Evolutionary conservation across 169 alveolate genomes (phyloP).

Genomic region (Blepharisma undulans): DNA sequence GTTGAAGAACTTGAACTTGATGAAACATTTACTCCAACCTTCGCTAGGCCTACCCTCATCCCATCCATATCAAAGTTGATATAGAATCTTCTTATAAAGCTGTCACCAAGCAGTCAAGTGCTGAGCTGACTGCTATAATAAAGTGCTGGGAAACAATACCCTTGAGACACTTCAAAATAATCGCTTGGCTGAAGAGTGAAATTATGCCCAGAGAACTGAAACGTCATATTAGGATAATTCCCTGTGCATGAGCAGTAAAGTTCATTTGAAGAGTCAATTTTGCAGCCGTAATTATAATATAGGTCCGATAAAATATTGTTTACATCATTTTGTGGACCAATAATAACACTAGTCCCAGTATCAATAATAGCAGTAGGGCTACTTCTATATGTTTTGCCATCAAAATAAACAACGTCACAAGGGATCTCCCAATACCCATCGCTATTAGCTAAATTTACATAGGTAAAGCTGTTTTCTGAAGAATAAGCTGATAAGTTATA

Average conservation of each 20-base stretch:
- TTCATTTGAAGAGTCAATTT: background rate
- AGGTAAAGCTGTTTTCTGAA: background rate
- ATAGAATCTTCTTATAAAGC: background rate
- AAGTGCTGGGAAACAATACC: background rate
- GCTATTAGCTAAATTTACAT: background rate
- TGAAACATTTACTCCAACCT: background rate
- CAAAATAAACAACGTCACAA: background rate
- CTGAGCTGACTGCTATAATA: background rate
- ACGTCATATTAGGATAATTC: background rate
- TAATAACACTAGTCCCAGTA: slow-evolving; percentile 39
- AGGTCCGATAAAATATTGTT: background rate
- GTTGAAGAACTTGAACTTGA: background rate
- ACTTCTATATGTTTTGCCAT: background rate
- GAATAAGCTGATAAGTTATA: background rate
- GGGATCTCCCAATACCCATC: background rate
- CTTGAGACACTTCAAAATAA: background rate
- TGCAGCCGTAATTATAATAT: background rate
- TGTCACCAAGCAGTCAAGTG: slow-evolving; percentile 12
- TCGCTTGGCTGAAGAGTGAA: background rate
- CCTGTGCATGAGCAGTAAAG: background rate
- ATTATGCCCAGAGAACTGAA: background rate
- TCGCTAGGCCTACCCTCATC: background rate
- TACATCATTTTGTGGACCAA: slow-evolving; percentile 20
- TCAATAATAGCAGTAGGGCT: slow-evolving; percentile 10
- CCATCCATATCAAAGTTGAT: background rate